Evolutionary conservation across 1,139 yeast genomes (phyloP).

Genomic region (Hemisphaericaspora xylofermentans): DNA sequence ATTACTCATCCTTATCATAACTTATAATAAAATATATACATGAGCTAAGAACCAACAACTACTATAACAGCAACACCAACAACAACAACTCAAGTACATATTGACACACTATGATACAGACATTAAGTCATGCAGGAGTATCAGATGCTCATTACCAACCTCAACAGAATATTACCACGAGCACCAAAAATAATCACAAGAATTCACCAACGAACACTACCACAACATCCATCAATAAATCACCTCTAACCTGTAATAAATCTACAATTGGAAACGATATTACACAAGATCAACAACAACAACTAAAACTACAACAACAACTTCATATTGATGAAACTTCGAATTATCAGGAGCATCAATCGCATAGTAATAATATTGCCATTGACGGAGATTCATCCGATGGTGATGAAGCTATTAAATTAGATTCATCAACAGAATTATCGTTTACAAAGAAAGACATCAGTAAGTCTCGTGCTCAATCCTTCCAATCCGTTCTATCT

Average conservation of each 20-base stretch:
- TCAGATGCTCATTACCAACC: background rate
- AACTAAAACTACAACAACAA: constrained; percentile 3
- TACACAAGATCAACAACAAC: constrained; percentile 2
- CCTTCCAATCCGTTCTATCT: constrained; percentile 64
- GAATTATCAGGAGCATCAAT: constrained; percentile 1
- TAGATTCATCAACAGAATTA: constrained; percentile 21
- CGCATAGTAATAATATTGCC: background rate
- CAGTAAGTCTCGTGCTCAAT: constrained; percentile 53
- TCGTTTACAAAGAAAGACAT: constrained; percentile 55
- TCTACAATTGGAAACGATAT: background rate
- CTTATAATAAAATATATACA: too few relatives aligned
- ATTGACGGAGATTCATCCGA: background rate
- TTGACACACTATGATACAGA: background rate
- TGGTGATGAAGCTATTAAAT: constrained; percentile 4
- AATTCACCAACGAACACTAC: background rate
- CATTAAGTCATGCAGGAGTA: background rate
- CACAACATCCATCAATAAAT: background rate
- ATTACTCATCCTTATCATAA: too few relatives aligned
- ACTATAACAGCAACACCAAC: background rate
- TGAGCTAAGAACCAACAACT: too few relatives aligned
- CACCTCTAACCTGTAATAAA: background rate
- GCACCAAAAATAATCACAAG: background rate
- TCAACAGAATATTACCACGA: background rate
- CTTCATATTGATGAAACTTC: constrained; percentile 1
- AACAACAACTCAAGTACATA: background rate